Base-by-base conservation (phyloP, 2,329 filamentous ascomycete genomes). In the Paecilomyces variotii region DNA sequence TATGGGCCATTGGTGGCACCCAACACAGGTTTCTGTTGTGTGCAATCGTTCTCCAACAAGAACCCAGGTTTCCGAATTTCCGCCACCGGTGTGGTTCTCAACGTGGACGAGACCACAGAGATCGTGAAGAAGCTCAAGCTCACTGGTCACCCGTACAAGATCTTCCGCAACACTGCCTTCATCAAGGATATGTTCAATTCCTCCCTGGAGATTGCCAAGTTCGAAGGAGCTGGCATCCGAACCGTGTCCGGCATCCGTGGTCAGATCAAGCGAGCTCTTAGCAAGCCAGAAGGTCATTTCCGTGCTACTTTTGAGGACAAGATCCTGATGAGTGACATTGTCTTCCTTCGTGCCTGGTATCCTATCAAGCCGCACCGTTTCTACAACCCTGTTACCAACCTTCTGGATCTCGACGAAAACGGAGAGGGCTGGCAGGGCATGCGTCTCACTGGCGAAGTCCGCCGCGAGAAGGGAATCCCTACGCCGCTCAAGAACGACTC, bases 91-190 rank as follows among this genome's bases (percentile, higher is more conserved):
- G 94, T 94, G 1, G 90, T 99, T 3, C 80, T 97, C 63, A 92
- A 88, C 69, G 94, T 99, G 24, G 94, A 99, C 72, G 92, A 97
- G 76, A 90, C 88, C 49, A 92, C 90, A 2, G 94, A 99, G 73
- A 97, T 99, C 64, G 94, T 99, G 74, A 99, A 99, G 84, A 99
- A 99, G 81, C 87, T 99, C 70, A 99, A 99, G 76, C 84, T 99
- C 54, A 97, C 91, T 0, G 94, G 94, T 60, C 82, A 85, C 54
- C 92, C 94, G 1, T 95, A 94, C 83, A 97, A 97, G 79, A 95
- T 97, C 75, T 97, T 95, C 85, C 96, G 96, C 77, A 99, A 99
- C 79, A 99, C 94, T 0, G 92, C 94, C 45, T 99, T 99, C 73
- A 91, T 99, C 78, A 95, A 94, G 75, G 91, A 96, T 77, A 99